Evolutionary conservation across 768 basidiomycete species (phyloP).

Genomic region (Candolleomyces aberdarensis): DNA sequence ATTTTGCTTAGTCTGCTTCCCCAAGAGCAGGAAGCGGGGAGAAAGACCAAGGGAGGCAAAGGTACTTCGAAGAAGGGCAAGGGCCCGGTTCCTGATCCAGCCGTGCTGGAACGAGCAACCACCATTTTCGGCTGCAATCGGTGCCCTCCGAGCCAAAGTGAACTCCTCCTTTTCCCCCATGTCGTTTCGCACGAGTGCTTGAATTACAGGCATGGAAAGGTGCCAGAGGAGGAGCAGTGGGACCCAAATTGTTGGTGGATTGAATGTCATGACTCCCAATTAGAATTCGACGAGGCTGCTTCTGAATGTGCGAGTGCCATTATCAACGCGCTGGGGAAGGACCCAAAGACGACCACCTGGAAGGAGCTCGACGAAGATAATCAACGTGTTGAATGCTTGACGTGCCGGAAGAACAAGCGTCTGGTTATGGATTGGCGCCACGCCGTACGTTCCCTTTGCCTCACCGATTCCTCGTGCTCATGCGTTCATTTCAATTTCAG

Average conservation of each 20-base stretch:
- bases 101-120: neutral
- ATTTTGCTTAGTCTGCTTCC: neutral
- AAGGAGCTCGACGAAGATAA: constrained; percentile 3
- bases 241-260: neutral
- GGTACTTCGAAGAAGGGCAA: neutral
- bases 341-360: neutral
- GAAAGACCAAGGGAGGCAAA: neutral
- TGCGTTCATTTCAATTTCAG: neutral
- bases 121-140: constrained; percentile 2
- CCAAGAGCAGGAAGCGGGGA: neutral
- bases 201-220: neutral
- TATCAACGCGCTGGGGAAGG: neutral
- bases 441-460: neutral
- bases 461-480: neutral
- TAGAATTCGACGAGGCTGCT: constrained; percentile 2
- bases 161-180: neutral
- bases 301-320: neutral
- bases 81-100: neutral
- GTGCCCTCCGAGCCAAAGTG: neutral
- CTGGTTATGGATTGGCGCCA: constrained; percentile 3
- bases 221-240: neutral
- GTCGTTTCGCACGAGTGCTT: neutral
- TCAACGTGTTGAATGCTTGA: neutral
- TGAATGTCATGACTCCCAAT: neutral
- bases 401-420: constrained; percentile 1